These are phyloP conservation scores for Pythium chondricola DNA, from an alignment of 352 stramenopile species.

Conservation along the genomic window DNA sequence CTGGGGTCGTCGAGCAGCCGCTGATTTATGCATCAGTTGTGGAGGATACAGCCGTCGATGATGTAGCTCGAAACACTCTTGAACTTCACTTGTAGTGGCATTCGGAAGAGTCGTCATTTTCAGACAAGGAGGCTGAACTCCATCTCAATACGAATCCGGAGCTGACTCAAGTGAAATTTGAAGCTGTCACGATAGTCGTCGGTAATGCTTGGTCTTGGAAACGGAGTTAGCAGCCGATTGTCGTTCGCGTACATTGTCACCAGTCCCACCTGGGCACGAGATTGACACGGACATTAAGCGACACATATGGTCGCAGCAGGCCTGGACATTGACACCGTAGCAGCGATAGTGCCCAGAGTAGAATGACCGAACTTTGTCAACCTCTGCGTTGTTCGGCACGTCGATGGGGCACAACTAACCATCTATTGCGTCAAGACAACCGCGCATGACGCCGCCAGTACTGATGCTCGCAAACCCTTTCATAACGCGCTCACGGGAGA, in stretches of 20 bases:
- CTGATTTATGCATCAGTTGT: constrained; percentile 14
- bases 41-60: neutral
- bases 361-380: neutral
- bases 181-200: constrained; percentile 8
- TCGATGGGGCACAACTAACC: neutral
- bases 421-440: constrained; percentile 9
- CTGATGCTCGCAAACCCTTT: neutral
- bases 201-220: neutral
- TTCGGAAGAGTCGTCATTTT: constrained; percentile 27
- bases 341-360: constrained; percentile 7
- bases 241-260: constrained; percentile 5
- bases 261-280: neutral
- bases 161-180: constrained; percentile 34
- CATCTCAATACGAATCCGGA: constrained; percentile 42
- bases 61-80: neutral
- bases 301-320: constrained; percentile 4
- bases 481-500: neutral
- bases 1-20: neutral
- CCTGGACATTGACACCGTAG: constrained; percentile 6
- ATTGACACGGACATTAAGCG: neutral
- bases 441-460: neutral
- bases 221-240: constrained; percentile 4
- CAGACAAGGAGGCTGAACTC: constrained; percentile 20
- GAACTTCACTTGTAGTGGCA: neutral
- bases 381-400: neutral